These are phyloP conservation scores for Fomitiporia mediterranea DNA, from an alignment of 1,284 basidiomycete genomes.

Conservation along the genomic window DNA sequence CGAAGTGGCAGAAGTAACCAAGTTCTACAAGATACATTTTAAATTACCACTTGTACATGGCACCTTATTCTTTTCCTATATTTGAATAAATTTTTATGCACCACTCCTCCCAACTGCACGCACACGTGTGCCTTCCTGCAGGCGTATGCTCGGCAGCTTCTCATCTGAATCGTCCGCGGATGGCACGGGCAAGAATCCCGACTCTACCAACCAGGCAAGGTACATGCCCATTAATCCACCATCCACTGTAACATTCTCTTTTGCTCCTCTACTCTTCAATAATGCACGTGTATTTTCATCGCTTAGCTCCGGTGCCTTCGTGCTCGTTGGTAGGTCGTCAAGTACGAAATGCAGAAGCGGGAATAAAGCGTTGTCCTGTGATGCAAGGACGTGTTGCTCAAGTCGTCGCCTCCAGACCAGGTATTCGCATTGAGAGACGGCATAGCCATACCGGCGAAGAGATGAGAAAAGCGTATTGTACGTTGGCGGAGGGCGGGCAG, in stretches of 20 bases:
- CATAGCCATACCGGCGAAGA: slow-evolving; percentile 79
- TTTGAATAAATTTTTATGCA: no score
- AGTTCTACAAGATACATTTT: no score
- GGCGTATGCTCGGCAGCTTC: slow-evolving; percentile 36
- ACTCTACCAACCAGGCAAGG: slow-evolving; percentile 90
- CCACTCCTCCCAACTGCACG: slow-evolving; percentile 49
- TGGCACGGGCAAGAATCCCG: slow-evolving; percentile 80
- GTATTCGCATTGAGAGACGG: slow-evolving; percentile 80
- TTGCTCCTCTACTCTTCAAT: slow-evolving; percentile 42
- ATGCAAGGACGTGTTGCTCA: slow-evolving; percentile 85
- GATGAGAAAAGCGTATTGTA: slow-evolving; percentile 87
- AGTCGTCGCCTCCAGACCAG: slow-evolving; percentile 87
- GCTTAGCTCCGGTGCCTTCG: slow-evolving; percentile 90
- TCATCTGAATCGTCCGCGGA: slow-evolving; percentile 35
- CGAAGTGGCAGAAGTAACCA: no score
- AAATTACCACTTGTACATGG: no score
- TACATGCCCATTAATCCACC: slow-evolving; percentile 81
- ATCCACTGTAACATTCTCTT: slow-evolving; percentile 65
- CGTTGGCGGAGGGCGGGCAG: slow-evolving; percentile 81
- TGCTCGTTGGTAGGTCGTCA: slow-evolving; percentile 95
- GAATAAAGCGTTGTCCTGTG: slow-evolving; percentile 94
- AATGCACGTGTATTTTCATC: slow-evolving; percentile 79
- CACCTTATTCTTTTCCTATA: no score
- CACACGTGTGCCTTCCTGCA: slow-evolving; percentile 29
- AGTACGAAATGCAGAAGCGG: slow-evolving; percentile 96